Evolutionary conservation across 345 rosid genomes (phyloP), one percentile per base, ranked within the genome.

Genomic region (Garcia nutans): DNA sequence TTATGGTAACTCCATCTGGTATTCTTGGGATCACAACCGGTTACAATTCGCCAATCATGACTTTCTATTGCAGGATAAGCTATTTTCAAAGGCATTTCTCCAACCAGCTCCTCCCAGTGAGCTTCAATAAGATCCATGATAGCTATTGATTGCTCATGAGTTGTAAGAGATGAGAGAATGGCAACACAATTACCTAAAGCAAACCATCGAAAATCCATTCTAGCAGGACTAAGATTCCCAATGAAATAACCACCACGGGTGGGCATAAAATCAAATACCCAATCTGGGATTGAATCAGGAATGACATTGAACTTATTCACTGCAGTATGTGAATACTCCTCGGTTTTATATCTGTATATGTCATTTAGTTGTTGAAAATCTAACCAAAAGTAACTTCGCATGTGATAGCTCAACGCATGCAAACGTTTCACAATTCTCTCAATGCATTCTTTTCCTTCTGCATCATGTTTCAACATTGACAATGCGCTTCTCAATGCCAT

Each of bases 401-500:
- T 78, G 76, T 82, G 85, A 56, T 47, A 82, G 65, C 85, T 78
- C 54, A 82, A 57, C 50, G 85, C 85, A 65, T 78, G 79, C 67
- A 82, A 65, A 37, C 85, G 81, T 65, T 78, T 82, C 74, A 74
- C 76, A 44, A 82, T 82, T 58, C 74, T 70, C 77, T 82, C 82
- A 49, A 78, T 72, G 45, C 52, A 82, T 62, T 82, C 81, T 74
- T 82, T 82, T 33, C 81, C 81, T 77, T 81, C 81, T 2, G 84
- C 60, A 41, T 90, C 97, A 22, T 89, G 91, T 77, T 89, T 90
- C 55, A 90, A 85, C 89, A 92, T 81, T 16, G 89, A 76, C 72
- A 79, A 80, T 63, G 97, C 91, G 59, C 78, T 78, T 69, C 91
- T 79, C 75, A 92, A 83, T 23, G 97, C 91, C 97, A 92, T 89